Evolutionary conservation across 768 basidiomycete species (phyloP), one percentile per base, ranked within the genome.

Genomic region (Tricholoma bakamatsutake): DNA sequence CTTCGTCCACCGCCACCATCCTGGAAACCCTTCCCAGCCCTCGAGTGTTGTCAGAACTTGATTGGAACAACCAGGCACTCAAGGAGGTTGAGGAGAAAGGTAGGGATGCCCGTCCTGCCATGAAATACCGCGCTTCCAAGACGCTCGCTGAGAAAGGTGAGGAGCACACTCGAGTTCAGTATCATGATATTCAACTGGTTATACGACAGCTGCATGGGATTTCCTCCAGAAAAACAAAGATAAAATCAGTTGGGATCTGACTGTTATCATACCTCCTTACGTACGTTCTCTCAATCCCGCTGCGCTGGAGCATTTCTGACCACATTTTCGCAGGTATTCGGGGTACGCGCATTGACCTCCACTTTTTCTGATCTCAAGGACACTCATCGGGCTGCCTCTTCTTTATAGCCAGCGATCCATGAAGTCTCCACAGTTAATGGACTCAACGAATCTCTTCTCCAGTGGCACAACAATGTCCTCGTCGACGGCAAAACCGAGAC

Each of bases 41-140:
- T 1, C 49, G 58, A 4, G 64, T 70, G 2, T 79, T 74, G 62
- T 70, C 68, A 27, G 83, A 86, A 62, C 60, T 62, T 7, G 72
- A 87, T 66, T 90, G 87, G 87, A 85, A 85, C 59, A 66, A 80
- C 34, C 71, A 73, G 50, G 66, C 76, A 5, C 64, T 83, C 18
- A 63, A 72, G 46, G 71, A 75, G 9, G 76, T 83, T 9, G 71
- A 79, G 42, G 70, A 79, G 55, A 70, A 81, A 49, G 83, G 83
- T 2, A 71, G 69, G 35, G 71, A 76, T 4, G 80, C 81, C 0
- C 2, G 56, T 24, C 21, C 21, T 24, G 21, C 21, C 21, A 24
- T 68, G 12, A 82, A 79, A 60, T 89, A 24, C 21, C 21, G 89
- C 63, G 81, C 84, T 0, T 75, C 77, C 15, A 87, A 87, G 73